Evolutionary conservation across 495 filamentous ascomycete genomes (phyloP).

Genomic region (Trichoderma erinaceum): DNA sequence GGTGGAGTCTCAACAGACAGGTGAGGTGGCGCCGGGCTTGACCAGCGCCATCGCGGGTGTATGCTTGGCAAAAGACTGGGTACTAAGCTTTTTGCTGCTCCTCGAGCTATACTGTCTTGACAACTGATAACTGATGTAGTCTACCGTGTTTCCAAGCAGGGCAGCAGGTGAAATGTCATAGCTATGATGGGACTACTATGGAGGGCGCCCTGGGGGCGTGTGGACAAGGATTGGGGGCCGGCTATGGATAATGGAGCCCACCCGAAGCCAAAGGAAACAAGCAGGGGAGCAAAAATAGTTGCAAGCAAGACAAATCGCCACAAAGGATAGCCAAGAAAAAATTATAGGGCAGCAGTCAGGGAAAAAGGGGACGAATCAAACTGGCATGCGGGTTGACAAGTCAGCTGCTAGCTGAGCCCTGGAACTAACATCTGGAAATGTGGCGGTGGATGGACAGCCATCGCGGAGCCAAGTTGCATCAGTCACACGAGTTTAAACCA

Average conservation of each 20-base stretch:
- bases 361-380: neutral
- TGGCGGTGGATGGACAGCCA: conserved; percentile 4
- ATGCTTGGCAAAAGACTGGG: neutral
- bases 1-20: neutral
- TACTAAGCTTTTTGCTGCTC: neutral
- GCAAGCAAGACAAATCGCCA: neutral
- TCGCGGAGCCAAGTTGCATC: neutral
- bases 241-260: conserved; percentile 5
- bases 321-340: neutral
- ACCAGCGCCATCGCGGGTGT: neutral
- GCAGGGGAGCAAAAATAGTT: neutral
- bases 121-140: neutral
- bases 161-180: neutral
- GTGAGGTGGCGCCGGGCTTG: conserved; percentile 9
- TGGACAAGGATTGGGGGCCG: conserved; percentile 7
- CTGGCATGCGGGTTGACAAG: neutral
- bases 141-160: neutral
- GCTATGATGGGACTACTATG: neutral
- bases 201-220: conserved; percentile 9
- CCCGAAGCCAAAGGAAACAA: neutral
- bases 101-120: neutral
- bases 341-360: neutral
- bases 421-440: conserved; percentile 9
- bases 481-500: conserved; percentile 8
- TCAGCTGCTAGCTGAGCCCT: conserved; percentile 8